Evolutionary conservation across 352 stramenopile species (phyloP).

Genomic region (Plasmopara viticola): DNA sequence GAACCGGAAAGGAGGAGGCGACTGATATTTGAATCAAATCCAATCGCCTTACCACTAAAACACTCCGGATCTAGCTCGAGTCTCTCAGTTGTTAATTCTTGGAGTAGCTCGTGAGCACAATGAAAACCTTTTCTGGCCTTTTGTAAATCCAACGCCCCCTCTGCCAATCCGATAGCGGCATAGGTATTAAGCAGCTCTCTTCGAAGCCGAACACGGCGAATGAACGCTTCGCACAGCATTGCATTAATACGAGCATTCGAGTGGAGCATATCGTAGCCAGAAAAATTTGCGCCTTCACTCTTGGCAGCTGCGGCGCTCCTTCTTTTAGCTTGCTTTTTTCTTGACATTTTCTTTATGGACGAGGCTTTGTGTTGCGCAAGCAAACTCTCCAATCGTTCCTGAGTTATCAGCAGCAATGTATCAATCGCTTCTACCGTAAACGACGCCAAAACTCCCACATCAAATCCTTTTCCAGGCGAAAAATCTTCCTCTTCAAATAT

Average conservation of each 20-base stretch:
- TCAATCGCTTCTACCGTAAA: constrained; percentile 35
- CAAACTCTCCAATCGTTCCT: constrained; percentile 40
- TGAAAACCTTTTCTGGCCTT: constrained; percentile 35
- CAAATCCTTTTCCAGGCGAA: constrained; percentile 58
- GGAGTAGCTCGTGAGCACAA: constrained; percentile 36
- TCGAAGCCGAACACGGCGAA: constrained; percentile 53
- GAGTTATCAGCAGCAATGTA: constrained; percentile 34
- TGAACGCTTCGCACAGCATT: constrained; percentile 54
- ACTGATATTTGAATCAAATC: constrained; percentile 72
- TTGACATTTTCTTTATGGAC: constrained; percentile 47
- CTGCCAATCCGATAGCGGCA: constrained; percentile 38
- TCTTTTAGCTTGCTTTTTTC: constrained; percentile 63
- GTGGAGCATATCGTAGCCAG: constrained; percentile 37
- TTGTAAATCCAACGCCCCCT: constrained; percentile 35
- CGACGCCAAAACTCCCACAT: constrained; percentile 41
- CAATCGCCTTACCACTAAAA: constrained; percentile 60
- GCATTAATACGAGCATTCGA: constrained; percentile 41
- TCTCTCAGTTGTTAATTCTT: constrained; percentile 40
- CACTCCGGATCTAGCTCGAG: constrained; percentile 62
- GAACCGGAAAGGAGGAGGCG: constrained; percentile 61
- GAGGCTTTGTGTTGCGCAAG: constrained; percentile 35
- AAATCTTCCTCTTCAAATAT: constrained; percentile 97
- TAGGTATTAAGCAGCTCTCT: constrained; percentile 41
- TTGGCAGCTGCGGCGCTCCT: constrained; percentile 1
- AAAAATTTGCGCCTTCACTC: constrained; percentile 1